These are phyloP conservation scores for Calycina herbarum DNA, from an alignment of 2,329 filamentous ascomycete species.

Conservation along the genomic window DNA sequence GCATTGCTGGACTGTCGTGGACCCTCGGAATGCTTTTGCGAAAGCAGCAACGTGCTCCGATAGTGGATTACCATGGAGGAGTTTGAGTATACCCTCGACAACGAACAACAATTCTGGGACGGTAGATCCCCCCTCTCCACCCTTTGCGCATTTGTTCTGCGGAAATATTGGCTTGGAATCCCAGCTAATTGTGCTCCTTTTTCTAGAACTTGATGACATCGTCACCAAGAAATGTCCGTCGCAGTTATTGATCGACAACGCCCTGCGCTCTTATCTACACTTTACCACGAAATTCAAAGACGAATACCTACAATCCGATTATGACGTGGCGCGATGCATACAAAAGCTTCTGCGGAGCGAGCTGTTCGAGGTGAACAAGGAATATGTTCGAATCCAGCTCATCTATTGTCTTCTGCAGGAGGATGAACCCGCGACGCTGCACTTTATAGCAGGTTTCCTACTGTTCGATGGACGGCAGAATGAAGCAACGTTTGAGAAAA, in stretches of 20 bases:
- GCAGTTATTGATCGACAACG: constrained; percentile 76
- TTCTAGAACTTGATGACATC: constrained; percentile 65
- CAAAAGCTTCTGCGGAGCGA: constrained; percentile 74
- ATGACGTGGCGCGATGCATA: constrained; percentile 78
- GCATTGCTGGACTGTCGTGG: neutral
- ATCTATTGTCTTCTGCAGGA: constrained; percentile 89
- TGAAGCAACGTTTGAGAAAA: constrained; percentile 77
- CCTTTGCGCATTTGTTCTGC: neutral
- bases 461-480: constrained; percentile 81
- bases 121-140: constrained; percentile 52
- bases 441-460: constrained; percentile 79
- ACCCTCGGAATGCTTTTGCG: constrained; percentile 32
- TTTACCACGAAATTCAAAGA: constrained; percentile 76
- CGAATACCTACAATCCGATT: constrained; percentile 71
- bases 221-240: constrained; percentile 57
- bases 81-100: constrained; percentile 71
- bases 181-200: constrained; percentile 10
- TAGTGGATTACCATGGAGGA: constrained; percentile 45
- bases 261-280: constrained; percentile 78
- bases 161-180: neutral
- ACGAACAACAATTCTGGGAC: constrained; percentile 86
- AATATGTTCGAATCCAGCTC: constrained; percentile 91
- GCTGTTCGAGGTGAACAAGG: constrained; percentile 72
- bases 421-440: constrained; percentile 77
- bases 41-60: constrained; percentile 23